These are phyloP conservation scores for Thecaphora thlaspeos DNA, from an alignment of 1,284 basidiomycete species.

Conservation along the genomic window DNA sequence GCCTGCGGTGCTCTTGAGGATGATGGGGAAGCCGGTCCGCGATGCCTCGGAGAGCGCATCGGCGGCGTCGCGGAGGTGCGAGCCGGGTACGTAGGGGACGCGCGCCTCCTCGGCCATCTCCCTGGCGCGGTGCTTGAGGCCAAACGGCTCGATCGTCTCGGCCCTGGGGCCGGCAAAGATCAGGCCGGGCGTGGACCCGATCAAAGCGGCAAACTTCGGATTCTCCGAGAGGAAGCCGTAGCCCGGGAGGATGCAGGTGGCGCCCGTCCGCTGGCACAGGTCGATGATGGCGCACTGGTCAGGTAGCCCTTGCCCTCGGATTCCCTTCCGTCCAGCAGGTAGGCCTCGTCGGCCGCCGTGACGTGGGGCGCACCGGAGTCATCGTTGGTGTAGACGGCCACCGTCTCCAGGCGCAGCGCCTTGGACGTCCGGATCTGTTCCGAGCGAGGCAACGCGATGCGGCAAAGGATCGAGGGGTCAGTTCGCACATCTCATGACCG, in stretches of 20 bases:
- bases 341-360: slow-evolving; percentile 9
- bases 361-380: slow-evolving; percentile 64
- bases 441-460: not conserved
- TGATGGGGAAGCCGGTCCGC: slow-evolving; percentile 65
- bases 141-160: slow-evolving; percentile 65
- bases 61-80: slow-evolving; percentile 59
- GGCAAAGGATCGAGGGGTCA: not conserved
- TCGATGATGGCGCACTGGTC: slow-evolving; percentile 21
- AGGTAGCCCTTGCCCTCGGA: slow-evolving; percentile 57
- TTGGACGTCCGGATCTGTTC: slow-evolving; percentile 63
- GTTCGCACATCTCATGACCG: too few relatives aligned
- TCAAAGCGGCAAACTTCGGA: slow-evolving; percentile 39
- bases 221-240: slow-evolving; percentile 70
- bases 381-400: slow-evolving; percentile 64
- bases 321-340: slow-evolving; percentile 57
- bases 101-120: slow-evolving; percentile 62
- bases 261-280: slow-evolving; percentile 4
- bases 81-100: slow-evolving; percentile 66
- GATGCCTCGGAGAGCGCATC: slow-evolving; percentile 61
- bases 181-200: slow-evolving; percentile 63
- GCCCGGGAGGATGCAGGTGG: slow-evolving; percentile 64
- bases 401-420: slow-evolving; percentile 61
- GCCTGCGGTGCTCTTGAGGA: slow-evolving; percentile 71
- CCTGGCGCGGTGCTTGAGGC: slow-evolving; percentile 68
- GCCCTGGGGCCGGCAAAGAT: slow-evolving; percentile 67